Percentiles rank a stretch among this genome's conserved stretches.
These are phyloP conservation scores for Spinacia oleracea DNA, from an alignment of 179 eudicot genomes.

Conservation along the genomic window DNA sequence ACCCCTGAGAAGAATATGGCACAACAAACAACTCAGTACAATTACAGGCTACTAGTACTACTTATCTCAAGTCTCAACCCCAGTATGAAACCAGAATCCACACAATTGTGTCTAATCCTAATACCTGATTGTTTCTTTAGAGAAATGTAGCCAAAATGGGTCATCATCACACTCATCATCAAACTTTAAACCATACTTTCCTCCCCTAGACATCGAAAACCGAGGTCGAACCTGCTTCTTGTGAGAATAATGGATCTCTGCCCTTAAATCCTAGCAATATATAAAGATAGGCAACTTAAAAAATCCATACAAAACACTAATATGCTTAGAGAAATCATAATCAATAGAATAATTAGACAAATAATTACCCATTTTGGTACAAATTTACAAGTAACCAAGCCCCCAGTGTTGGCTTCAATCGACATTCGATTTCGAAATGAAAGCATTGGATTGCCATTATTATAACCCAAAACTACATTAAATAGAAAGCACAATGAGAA, in stretches of 20 bases:
- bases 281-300: not conserved
- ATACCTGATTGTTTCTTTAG: conserved; percentile 33
- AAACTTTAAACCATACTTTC: conserved; percentile 25
- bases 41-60: not conserved
- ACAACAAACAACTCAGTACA: not conserved
- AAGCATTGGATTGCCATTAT: conserved; percentile 21
- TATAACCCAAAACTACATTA: conserved; percentile 22
- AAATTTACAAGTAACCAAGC: conserved; percentile 12
- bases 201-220: conserved; percentile 28
- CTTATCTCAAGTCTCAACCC: not conserved
- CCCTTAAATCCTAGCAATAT: conserved; percentile 19
- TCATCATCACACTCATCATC: conserved; percentile 30
- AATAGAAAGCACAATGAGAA: not conserved
- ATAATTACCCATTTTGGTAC: conserved; percentile 22
- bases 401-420: not conserved
- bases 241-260: conserved; percentile 2
- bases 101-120: conserved; percentile 6
- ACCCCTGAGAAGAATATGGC: conserved; percentile 24
- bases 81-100: not conserved
- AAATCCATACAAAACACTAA: not conserved
- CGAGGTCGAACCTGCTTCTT: conserved; percentile 2
- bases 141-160: conserved; percentile 27
- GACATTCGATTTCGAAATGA: not conserved
- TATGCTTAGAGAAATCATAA: not conserved
- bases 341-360: not conserved